Percentiles rank a stretch among this genome's conserved stretches.
Evolutionary conservation across 2,329 filamentous ascomycete genomes (phyloP).

Genomic region (Fusarium heterosporum): DNA sequence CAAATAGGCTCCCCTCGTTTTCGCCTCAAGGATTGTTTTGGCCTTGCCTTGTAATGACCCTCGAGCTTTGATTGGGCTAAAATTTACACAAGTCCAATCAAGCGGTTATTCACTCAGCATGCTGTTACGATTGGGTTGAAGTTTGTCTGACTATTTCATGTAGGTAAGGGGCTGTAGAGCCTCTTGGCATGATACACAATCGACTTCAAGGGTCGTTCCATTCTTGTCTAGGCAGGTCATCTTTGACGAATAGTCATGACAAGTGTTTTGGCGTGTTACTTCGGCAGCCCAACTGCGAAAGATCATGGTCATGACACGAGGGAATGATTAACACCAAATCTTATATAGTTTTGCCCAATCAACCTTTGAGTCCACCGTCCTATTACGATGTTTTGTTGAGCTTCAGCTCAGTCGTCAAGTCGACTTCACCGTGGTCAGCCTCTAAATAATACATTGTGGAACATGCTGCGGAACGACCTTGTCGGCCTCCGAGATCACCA

Average conservation of each 20-base stretch:
- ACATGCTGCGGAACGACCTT: constrained; percentile 5
- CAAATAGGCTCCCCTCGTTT: constrained; percentile 22
- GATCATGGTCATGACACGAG: constrained; percentile 36
- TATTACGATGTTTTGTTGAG: constrained; percentile 9
- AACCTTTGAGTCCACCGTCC: constrained; percentile 3
- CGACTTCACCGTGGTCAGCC: constrained; percentile 18
- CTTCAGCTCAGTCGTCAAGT: constrained; percentile 14
- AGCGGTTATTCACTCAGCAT: constrained; percentile 28
- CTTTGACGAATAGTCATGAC: constrained; percentile 15
- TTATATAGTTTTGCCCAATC: constrained; percentile 21
- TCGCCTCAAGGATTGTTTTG: constrained; percentile 27
- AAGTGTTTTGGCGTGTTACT: constrained; percentile 1
- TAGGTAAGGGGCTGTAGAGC: constrained; percentile 23
- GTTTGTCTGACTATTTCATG: constrained; percentile 35
- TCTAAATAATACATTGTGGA: neutral
- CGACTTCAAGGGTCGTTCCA: neutral
- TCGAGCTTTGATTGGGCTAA: constrained; percentile 32
- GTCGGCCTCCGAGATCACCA: constrained; percentile 25
- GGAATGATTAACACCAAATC: constrained; percentile 15
- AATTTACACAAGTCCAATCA: constrained; percentile 26
- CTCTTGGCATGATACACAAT: constrained; percentile 31
- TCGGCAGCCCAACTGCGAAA: neutral
- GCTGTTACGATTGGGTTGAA: constrained; percentile 36
- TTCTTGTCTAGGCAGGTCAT: constrained; percentile 16
- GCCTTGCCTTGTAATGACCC: constrained; percentile 30